A percentile compares a stretch with the other conserved stretches of the same genome.
These are phyloP conservation scores for Penicillium herquei DNA, from an alignment of 495 filamentous ascomycete species.

Conservation along the genomic window DNA sequence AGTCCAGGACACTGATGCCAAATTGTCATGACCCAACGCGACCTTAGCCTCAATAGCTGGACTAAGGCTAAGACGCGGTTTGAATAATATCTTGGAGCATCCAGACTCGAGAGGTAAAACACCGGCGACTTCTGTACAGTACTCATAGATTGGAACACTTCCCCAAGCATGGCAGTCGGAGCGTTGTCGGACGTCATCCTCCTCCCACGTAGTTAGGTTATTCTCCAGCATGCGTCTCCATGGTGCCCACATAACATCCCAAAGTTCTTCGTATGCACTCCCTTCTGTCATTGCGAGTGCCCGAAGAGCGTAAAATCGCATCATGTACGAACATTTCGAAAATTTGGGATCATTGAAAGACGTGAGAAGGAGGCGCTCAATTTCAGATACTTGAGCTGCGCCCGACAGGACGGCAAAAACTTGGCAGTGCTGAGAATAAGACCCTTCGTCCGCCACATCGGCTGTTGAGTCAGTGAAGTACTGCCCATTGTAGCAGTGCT, in stretches of 20 bases:
- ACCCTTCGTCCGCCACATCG: slow-evolving; percentile 20
- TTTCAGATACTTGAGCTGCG: slow-evolving; percentile 11
- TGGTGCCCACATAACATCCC: slow-evolving; percentile 27
- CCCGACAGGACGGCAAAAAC: slow-evolving; percentile 36
- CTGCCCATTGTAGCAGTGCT: slow-evolving; percentile 34
- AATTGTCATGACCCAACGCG: slow-evolving; percentile 29
- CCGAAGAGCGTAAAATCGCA: slow-evolving; percentile 40
- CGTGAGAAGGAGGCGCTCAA: slow-evolving; percentile 18
- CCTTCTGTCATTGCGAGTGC: slow-evolving; percentile 27
- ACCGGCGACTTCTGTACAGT: slow-evolving; percentile 35
- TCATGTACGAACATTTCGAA: slow-evolving; percentile 38
- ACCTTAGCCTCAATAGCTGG: slow-evolving; percentile 23
- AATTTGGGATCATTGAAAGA: slow-evolving; percentile 24
- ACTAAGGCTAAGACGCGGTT: slow-evolving; percentile 29
- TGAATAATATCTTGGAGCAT: slow-evolving; percentile 27
- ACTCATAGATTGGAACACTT: slow-evolving; percentile 42
- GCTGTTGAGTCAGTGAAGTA: slow-evolving; percentile 34
- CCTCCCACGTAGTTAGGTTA: slow-evolving; percentile 41
- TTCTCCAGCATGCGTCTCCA: slow-evolving; percentile 34
- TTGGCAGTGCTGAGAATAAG: slow-evolving; percentile 37
- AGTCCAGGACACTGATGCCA: slow-evolving; percentile 29
- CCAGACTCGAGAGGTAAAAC: slow-evolving; percentile 24
- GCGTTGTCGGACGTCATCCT: slow-evolving; percentile 38
- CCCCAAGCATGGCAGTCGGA: slow-evolving; percentile 46
- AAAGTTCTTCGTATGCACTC: slow-evolving; percentile 26